These are phyloP conservation scores for Myriosclerotinia duriaeana DNA, from an alignment of 2,329 filamentous ascomycete genomes.

Conservation along the genomic window DNA sequence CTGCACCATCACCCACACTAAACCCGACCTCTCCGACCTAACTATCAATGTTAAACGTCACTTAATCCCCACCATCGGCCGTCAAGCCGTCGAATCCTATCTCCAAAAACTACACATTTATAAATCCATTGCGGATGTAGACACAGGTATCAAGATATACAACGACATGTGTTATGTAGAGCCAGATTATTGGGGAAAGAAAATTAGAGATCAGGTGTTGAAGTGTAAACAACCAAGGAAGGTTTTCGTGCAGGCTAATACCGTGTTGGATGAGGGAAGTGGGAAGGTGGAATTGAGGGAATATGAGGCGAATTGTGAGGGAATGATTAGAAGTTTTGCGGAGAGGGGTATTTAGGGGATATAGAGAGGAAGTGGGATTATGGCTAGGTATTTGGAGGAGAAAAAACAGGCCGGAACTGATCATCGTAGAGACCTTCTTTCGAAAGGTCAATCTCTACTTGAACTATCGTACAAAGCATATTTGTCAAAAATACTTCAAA, in stretches of 20 bases:
- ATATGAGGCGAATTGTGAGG: constrained; percentile 77
- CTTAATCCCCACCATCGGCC: constrained; percentile 82
- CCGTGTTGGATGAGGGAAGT: constrained; percentile 64
- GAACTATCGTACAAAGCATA: too few relatives aligned
- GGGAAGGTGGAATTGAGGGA: constrained; percentile 77
- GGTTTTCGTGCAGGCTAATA: constrained; percentile 94
- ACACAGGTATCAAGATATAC: constrained; percentile 76
- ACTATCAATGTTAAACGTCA: constrained; percentile 79
- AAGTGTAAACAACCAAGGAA: constrained; percentile 79
- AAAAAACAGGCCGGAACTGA: too few relatives aligned
- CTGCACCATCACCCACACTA: constrained; percentile 72
- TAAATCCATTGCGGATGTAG: constrained; percentile 84
- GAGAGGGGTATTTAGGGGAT: constrained; percentile 49
- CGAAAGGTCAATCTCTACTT: too few relatives aligned
- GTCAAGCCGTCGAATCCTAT: constrained; percentile 78
- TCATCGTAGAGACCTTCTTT: too few relatives aligned
- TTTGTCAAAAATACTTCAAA: too few relatives aligned
- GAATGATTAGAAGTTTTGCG: constrained; percentile 80
- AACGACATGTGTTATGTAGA: constrained; percentile 80
- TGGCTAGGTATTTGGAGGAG: neutral
- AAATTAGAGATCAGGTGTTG: constrained; percentile 73
- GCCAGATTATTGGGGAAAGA: constrained; percentile 77
- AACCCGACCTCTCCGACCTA: constrained; percentile 72
- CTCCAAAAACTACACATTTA: constrained; percentile 90
- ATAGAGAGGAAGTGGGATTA: neutral